Evolutionary conservation across 345 rosid species (phyloP).

Genomic region (Dovyalis caffra): DNA sequence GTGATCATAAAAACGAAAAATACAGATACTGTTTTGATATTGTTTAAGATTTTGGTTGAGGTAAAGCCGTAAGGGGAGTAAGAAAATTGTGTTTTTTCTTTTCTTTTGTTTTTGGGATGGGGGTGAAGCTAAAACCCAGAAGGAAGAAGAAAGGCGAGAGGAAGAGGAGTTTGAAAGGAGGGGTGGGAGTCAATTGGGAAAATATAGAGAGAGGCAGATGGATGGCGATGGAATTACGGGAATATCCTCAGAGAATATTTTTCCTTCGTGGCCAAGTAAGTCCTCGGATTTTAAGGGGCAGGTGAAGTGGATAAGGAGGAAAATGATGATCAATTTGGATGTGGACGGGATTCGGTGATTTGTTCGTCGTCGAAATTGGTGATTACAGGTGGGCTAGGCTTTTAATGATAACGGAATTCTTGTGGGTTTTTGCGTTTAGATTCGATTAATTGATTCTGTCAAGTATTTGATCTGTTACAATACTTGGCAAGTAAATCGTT

Average conservation of each 20-base stretch:
- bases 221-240: conserved; percentile 21
- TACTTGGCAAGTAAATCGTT: no score
- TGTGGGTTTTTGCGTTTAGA: no score
- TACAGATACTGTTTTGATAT: background rate
- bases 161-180: background rate
- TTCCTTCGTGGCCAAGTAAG: conserved; percentile 16
- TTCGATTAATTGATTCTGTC: no score
- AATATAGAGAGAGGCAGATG: background rate
- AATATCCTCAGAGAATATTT: conserved; percentile 2
- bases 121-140: background rate
- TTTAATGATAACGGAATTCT: no score
- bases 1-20: background rate
- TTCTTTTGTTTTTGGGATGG: background rate
- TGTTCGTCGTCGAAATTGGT: background rate
- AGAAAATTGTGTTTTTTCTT: background rate
- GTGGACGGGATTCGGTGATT: background rate
- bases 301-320: conserved; percentile 1
- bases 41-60: background rate
- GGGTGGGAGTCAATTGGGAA: background rate
- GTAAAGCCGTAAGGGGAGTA: background rate
- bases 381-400: background rate
- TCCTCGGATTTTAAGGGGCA: background rate
- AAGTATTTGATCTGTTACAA: no score
- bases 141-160: conserved; percentile 14
- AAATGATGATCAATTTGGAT: background rate